Evolutionary conservation across 495 filamentous ascomycete genomes (phyloP), one percentile per base, ranked within the genome.

Genomic region (Lophiostoma macrostomum): DNA sequence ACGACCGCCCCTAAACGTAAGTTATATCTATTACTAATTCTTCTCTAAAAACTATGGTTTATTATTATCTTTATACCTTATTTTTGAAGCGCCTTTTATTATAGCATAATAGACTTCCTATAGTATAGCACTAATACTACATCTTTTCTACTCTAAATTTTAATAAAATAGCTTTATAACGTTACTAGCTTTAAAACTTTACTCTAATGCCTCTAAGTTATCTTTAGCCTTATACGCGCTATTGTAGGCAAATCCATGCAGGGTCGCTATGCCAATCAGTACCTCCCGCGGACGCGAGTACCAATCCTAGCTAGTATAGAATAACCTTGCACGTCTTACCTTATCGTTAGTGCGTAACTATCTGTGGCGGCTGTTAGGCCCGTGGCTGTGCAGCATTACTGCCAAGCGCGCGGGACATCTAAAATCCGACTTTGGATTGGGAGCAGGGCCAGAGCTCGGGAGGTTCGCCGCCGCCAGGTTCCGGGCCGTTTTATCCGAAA

Each of bases 351-450:
- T 19, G 36, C 20, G 50, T 53, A 44, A 43, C 24, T 55, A 55
- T 55, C 20, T 55, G 16, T 55, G 41, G 32, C 41, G 32, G 27
- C 42, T 55, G 51, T 53, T 19, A 43, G 37, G 27, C 28, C 38
- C 29, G 50, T 53, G 38, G 50, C 39, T 53, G 50, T 53, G 50
- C 50, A 35, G 29, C n/a, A 28, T 12, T 28, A 28, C 30, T 43
- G 50, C 50, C 36, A 53, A 53, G 50, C 38, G 38, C 36, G 24
- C 36, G 50, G 50, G 38, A 42, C 37, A 29, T 35, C 25, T 34
- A 53, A 53, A 53, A 45, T 53, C 50, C 40, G 39, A 24, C 39
- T 37, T 8, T 37, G 31, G 50, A 53, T 45, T 53, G 50, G 30
- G 50, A 53, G 50, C 50, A 48, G 43, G 43, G 43, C 29, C 30